A percentile compares a stretch with the other conserved stretches of the same genome.
Evolutionary conservation across 768 basidiomycete genomes (phyloP).

Genomic region (Holtermannia corniformis): DNA sequence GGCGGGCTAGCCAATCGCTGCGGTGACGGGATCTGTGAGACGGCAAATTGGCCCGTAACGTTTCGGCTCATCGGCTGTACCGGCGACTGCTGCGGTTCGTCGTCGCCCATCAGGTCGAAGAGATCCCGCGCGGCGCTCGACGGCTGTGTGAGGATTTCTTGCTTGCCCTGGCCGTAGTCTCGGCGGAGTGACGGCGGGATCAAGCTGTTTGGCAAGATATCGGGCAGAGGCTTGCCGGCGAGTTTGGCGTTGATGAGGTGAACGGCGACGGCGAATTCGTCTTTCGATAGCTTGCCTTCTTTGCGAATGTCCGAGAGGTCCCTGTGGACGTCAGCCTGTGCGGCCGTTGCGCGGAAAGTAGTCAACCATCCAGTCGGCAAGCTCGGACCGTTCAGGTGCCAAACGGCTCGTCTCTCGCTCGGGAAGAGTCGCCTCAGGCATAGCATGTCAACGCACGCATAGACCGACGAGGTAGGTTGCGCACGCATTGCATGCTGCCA

Average conservation of each 20-base stretch:
- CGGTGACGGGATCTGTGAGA: slow-evolving; percentile 16
- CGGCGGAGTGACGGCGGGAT: slow-evolving; percentile 72
- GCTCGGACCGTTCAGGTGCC: no score
- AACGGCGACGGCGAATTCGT: slow-evolving; percentile 93
- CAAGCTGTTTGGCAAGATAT: slow-evolving; percentile 59
- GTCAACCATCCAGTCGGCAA: background rate
- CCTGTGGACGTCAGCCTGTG: no score
- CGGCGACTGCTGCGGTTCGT: slow-evolving; percentile 8
- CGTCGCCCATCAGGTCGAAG: slow-evolving; percentile 41
- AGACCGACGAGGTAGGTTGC: no score
- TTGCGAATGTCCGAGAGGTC: slow-evolving; percentile 84
- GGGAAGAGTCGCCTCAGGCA: no score
- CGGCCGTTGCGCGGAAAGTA: background rate
- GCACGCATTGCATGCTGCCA: no score
- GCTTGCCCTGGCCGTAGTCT: slow-evolving; percentile 27
- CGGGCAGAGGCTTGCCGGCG: slow-evolving; percentile 59
- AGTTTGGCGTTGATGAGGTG: slow-evolving; percentile 82
- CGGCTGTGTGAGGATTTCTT: slow-evolving; percentile 23
- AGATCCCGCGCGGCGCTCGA: slow-evolving; percentile 36
- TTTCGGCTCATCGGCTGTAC: background rate
- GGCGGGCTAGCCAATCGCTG: slow-evolving; percentile 55
- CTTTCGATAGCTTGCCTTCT: slow-evolving; percentile 73
- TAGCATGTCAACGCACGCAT: no score
- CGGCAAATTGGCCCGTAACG: slow-evolving; percentile 11
- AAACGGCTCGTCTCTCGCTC: no score